These are phyloP conservation scores for Simplicillium aogashimaense DNA, from an alignment of 2,329 filamentous ascomycete species.

Conservation along the genomic window DNA sequence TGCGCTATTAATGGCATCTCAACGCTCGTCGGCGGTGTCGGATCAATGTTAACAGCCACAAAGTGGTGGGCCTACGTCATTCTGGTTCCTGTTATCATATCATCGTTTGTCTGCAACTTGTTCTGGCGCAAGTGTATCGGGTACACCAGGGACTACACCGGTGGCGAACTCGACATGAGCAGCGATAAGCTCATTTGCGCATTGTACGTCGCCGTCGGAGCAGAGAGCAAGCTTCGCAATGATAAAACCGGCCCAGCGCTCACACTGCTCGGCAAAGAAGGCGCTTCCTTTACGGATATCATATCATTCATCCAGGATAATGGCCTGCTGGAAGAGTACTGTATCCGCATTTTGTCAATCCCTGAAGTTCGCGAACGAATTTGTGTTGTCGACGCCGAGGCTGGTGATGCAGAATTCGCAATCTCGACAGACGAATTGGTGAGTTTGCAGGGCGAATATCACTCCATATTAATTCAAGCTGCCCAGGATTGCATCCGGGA, in stretches of 20 bases:
- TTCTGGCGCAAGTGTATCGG: constrained; percentile 36
- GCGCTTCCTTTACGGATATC: background rate
- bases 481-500: constrained; percentile 2
- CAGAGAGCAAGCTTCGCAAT: background rate
- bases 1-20: constrained; percentile 31
- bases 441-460: background rate
- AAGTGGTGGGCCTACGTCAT: constrained; percentile 44
- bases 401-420: background rate
- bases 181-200: constrained; percentile 1
- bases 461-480: constrained; percentile 1
- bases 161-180: constrained; percentile 3
- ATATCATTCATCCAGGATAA: constrained; percentile 3
- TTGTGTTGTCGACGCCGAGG: background rate
- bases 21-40: constrained; percentile 36
- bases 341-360: constrained; percentile 2
- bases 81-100: constrained; percentile 37
- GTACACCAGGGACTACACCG: constrained; percentile 21
- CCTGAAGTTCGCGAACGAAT: constrained; percentile 1
- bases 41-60: constrained; percentile 38
- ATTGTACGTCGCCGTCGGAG: constrained; percentile 1
- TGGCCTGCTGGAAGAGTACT: constrained; percentile 5
- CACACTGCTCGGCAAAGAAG: background rate
- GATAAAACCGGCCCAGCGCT: background rate
- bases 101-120: constrained; percentile 34
- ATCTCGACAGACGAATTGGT: constrained; percentile 4